Conservation (phyloP, 345 rosid species). For the Cardamine occulta region DNA sequence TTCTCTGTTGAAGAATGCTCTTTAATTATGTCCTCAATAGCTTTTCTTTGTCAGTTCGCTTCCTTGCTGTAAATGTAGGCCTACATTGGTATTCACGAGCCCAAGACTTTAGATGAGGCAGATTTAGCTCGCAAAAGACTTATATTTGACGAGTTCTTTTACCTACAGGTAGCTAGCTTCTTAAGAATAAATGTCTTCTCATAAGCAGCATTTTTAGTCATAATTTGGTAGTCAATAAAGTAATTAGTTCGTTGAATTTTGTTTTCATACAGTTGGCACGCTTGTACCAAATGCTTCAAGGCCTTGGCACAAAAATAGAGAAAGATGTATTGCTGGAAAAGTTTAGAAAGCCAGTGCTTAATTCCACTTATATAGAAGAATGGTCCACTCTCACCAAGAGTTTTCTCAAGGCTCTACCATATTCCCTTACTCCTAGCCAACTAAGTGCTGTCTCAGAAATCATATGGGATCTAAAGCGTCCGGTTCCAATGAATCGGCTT, state of each 20-base stretch:
- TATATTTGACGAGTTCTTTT: conserved; percentile 92
- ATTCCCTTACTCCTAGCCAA: conserved; percentile 88
- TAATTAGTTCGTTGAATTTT: neutral
- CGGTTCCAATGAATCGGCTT: conserved; percentile 94
- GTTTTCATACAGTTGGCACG: conserved; percentile 73
- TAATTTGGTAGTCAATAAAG: conserved; percentile 15
- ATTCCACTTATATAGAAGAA: conserved; percentile 58
- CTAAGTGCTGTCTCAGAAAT: conserved; percentile 88
- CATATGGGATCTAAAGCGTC: conserved; percentile 90
- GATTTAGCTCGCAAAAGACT: conserved; percentile 95
- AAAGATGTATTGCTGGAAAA: conserved; percentile 79
- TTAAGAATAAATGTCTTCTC: conserved; percentile 17
- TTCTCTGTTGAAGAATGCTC: conserved; percentile 27
- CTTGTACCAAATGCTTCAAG: conserved; percentile 92
- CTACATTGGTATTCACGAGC: conserved; percentile 81
- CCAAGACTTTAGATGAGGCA: conserved; percentile 77
- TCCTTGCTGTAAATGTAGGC: conserved; percentile 61
- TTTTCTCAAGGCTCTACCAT: conserved; percentile 80
- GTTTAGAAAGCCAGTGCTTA: conserved; percentile 66
- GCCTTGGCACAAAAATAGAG: conserved; percentile 74
- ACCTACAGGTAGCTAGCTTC: conserved; percentile 70
- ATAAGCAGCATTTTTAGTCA: conserved; percentile 28
- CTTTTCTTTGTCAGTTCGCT: neutral
- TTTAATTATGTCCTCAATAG: conserved; percentile 11
- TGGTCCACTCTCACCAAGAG: conserved; percentile 84